Evolutionary conservation across 108 stramenopile species (phyloP).

Genomic region (Chaetoceros muelleri): DNA sequence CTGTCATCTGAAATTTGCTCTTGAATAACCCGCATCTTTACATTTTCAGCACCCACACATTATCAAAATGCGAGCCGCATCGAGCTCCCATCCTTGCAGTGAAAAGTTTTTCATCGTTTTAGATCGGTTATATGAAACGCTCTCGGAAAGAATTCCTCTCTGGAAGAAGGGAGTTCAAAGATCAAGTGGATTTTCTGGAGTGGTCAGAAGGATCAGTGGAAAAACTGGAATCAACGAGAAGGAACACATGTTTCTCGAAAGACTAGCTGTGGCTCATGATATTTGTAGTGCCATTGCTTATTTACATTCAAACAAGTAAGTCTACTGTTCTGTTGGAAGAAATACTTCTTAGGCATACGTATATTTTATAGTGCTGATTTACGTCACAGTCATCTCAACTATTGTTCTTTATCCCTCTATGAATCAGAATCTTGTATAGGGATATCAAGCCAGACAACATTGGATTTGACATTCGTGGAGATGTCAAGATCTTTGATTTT

Average conservation of each 20-base stretch:
- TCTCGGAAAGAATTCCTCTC: constrained; percentile 46
- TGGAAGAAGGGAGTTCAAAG: constrained; percentile 41
- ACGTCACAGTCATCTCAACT: no score
- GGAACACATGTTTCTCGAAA: constrained; percentile 16
- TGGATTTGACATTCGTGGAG: constrained; percentile 35
- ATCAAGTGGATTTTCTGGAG: neutral
- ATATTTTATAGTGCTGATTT: no score
- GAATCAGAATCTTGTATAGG: neutral
- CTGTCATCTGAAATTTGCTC: neutral
- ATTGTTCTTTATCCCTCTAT: no score
- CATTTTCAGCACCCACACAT: neutral
- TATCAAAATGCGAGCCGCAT: neutral
- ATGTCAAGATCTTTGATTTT: constrained; percentile 45
- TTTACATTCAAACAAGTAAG: constrained; percentile 22
- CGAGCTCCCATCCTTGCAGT: neutral
- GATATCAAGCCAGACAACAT: constrained; percentile 25
- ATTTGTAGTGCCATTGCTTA: constrained; percentile 33
- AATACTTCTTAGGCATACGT: no score
- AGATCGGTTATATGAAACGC: constrained; percentile 58
- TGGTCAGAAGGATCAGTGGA: neutral
- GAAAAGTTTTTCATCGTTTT: constrained; percentile 63
- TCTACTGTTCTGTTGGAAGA: no score
- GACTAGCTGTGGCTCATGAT: constrained; percentile 34
- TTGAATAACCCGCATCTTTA: neutral
- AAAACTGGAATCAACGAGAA: neutral